Base-by-base conservation (phyloP, 306 rosid species). In the Alnus glutinosa region DNA sequence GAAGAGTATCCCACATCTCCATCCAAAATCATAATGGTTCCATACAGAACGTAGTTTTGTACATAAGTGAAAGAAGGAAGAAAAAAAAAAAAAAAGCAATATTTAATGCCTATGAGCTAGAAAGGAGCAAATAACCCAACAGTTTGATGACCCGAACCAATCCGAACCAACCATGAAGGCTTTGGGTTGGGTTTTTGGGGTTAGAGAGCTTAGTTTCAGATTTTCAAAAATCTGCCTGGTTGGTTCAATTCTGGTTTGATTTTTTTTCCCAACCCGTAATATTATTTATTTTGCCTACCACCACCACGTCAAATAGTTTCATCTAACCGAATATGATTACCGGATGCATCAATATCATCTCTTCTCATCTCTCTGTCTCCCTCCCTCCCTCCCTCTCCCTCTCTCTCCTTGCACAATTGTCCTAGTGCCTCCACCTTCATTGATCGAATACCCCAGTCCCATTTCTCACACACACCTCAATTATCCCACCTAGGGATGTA, bases 1-100 rank as follows among this genome's bases (percentile, higher is more conserved):
- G 46, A 59, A 44, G 14, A 62, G 57, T 75, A 67, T 78, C 71
- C 75, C 48, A 59, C 55, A 46, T 51, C 76, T 68, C 49, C 73
- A 80, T 52, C 39, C 8, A 14, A 16, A 54, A 54, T 54, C 59
- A 15, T 16, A 54, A 54, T 16, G 7, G 59, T 54, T 54, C 59
- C 23, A 54, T 16, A 54, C 2, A 16, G 59, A 14, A 16, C 23
- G 7, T 54, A 54, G 59, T 54, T 16, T 12, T 14, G 19, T 16
- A 16, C 36, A 30, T 12, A 58, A 48, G 39, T 50, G 28, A 71
- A 71, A 42, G 46, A 19, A 51, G 28, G 66, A 71, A 42, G 46
- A 14, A 51, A 51, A 3, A 23, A 2, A 3, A 23, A 2, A 48
- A 28, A 16, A 16, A 16, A 1, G 59, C 19, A 54, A 54, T 54